Base-by-base conservation (phyloP, 352 stramenopile genomes). In the Aphanomyces invadans region DNA sequence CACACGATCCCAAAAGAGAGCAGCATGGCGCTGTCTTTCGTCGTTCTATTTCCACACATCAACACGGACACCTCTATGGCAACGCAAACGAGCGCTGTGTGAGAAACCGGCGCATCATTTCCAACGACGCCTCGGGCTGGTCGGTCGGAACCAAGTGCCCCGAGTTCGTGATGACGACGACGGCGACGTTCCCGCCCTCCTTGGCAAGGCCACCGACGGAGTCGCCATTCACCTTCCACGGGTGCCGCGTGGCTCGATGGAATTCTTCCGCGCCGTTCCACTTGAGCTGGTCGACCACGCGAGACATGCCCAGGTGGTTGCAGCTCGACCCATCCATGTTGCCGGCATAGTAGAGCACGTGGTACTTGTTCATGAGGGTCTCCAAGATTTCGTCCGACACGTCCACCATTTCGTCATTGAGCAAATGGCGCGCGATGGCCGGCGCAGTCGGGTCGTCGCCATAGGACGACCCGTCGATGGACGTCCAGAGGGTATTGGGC, bases 281-380 rank as follows among this genome's bases (percentile, higher is more conserved):
- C 39, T 81, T 78, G 10, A 92, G 78, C 3, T 81, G 81, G 65
- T 92, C 83, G 61, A 92, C 89, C 59, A 89, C 88, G 44, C 81
- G 83, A 1, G 76, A 75, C 17, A 92, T 72, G 29, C 83, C 83
- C 26, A 92, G 73, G 65, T 89, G 89, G 70, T 92, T 92, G 73
- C 80, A 89, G 51, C 79, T 28, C 31, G 83, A 92, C 49, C 83
- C 81, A 65, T 92, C 83, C 81, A 92, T 90, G 62, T 92, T 92
- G 70, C 83, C 83, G 0, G 83, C 83, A 61, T 90, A 92, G 42
- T 90, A 92, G 15, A 92, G 76, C 44, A 90, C 86, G 62, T 88
- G 83, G 78, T 92, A 92, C 49, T 86, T 84, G 73, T 92, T 78
- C 56, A 92, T 65, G 66, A 92, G 60, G 62, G 88, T 80, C 39